Percentiles rank a stretch among this genome's conserved stretches.
phyloP scores from a whole-genome alignment of 805 yeast genomes.

The Kazachstania africana region DNA sequence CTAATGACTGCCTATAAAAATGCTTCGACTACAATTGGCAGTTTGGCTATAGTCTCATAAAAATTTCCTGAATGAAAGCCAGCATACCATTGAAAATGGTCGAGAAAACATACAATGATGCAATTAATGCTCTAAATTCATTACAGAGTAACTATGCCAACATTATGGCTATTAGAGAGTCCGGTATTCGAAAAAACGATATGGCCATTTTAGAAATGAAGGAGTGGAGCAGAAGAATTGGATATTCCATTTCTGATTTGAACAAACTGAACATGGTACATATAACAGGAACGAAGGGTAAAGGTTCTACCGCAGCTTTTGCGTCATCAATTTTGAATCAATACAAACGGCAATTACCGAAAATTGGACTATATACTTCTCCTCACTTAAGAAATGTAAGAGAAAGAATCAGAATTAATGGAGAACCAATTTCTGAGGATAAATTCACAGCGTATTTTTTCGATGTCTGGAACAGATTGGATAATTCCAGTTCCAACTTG shows the following conservation, averaged over 20 bases:
- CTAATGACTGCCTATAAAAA: no score
- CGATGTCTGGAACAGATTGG: conserved; percentile 82
- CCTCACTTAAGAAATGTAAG: conserved; percentile 92
- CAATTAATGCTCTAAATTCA: conserved; percentile 71
- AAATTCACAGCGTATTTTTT: conserved; percentile 82
- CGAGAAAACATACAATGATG: conserved; percentile 42
- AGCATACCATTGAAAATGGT: conserved; percentile 13
- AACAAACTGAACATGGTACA: conserved; percentile 72
- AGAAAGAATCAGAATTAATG: conserved; percentile 82
- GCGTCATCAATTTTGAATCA: conserved; percentile 67
- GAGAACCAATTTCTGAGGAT: conserved; percentile 70
- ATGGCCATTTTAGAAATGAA: conserved; percentile 75
- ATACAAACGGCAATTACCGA: conserved; percentile 34
- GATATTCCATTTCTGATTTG: conserved; percentile 55
- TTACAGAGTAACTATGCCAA: conserved; percentile 87
- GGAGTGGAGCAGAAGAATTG: conserved; percentile 65
- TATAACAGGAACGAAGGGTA: conserved; percentile 96
- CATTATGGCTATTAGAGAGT: conserved; percentile 66
- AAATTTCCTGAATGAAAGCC: conserved; percentile 11
- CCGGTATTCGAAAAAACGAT: conserved; percentile 54
- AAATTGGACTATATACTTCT: conserved; percentile 88
- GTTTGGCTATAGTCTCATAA: no score
- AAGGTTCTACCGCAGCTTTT: conserved; percentile 96
- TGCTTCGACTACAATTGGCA: no score
- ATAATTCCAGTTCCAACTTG: conserved; percentile 42